Evolutionary conservation across 257 asterid species (phyloP), one percentile per base, ranked within the genome.

Genomic region (Ligustrum vulgare): DNA sequence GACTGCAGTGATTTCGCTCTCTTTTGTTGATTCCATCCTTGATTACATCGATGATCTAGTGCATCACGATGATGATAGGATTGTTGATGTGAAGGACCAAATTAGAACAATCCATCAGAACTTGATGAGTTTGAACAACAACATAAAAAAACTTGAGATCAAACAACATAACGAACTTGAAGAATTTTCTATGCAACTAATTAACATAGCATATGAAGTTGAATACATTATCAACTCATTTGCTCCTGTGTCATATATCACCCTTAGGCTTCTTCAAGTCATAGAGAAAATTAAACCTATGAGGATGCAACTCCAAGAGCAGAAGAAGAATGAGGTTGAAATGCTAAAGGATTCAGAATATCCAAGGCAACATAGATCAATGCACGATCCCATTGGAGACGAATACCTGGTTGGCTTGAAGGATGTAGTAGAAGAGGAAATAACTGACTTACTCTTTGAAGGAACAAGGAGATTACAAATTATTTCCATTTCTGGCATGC

Each of bases 401-500:
- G n/a, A n/a, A n/a, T n/a, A n/a, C n/a, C n/a, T n/a, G n/a, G n/a
- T n/a, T n/a, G n/a, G n/a, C n/a, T n/a, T n/a, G n/a, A n/a, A n/a
- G n/a, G n/a, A n/a, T n/a, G n/a, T n/a, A n/a, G n/a, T n/a, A n/a
- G n/a, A n/a, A n/a, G n/a, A n/a, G n/a, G n/a, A n/a, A n/a, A n/a
- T n/a, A n/a, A n/a, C n/a, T n/a, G n/a, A n/a, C n/a, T n/a, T n/a
- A n/a, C n/a, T n/a, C n/a, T n/a, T n/a, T n/a, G n/a, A n/a, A n/a
- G n/a, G n/a, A n/a, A n/a, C n/a, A n/a, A n/a, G n/a, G n/a, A n/a
- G n/a, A n/a, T n/a, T n/a, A 2, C 82, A 80, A 37, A 35, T 69
- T 13, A 56, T 81, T 37, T 71, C 85, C 18, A 72, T 87, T 2
- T 80, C 49, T 8, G 86, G 86, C 20, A 83, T 83, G 89, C 56